Conservation (phyloP, 306 rosid species). For the Vigna hirtella region DNA sequence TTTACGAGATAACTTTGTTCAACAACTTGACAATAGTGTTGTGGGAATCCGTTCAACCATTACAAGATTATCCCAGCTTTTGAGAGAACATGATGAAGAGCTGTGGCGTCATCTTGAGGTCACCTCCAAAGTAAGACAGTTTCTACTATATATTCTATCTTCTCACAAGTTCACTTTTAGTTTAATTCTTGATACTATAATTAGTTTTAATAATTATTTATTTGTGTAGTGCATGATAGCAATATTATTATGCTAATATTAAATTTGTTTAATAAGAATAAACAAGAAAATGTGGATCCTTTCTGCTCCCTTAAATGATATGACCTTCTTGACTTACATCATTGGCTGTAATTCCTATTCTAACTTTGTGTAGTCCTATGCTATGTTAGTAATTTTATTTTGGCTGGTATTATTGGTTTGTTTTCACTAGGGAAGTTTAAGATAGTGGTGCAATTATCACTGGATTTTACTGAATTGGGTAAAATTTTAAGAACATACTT, state of each 20-base stretch:
- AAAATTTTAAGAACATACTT: too few species aligned
- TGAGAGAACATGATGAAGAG: constrained; percentile 96
- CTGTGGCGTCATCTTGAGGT: constrained; percentile 99
- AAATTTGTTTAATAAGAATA: constrained; percentile 17
- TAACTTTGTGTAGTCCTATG: too few species aligned
- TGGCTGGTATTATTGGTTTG: too few species aligned
- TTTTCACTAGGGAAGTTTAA: too few species aligned
- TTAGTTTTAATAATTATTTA: constrained; percentile 8
- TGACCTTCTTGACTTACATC: not conserved
- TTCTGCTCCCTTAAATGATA: constrained; percentile 12
- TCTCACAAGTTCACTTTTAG: not conserved
- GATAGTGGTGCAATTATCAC: too few species aligned
- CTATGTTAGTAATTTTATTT: too few species aligned
- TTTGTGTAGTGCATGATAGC: not conserved
- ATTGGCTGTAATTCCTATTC: too few species aligned
- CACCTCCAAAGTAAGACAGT: constrained; percentile 82
- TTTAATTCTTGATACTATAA: constrained; percentile 21
- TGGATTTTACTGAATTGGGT: too few species aligned
- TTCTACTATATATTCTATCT: constrained; percentile 29
- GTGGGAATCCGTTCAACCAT: constrained; percentile 99
- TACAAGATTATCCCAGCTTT: constrained; percentile 84
- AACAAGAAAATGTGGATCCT: constrained; percentile 1
- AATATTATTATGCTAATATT: constrained; percentile 16
- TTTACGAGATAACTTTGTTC: constrained; percentile 94
- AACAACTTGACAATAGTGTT: constrained; percentile 97